Conservation (phyloP, 495 filamentous ascomycete species). For the Tuber calosporum region DNA sequence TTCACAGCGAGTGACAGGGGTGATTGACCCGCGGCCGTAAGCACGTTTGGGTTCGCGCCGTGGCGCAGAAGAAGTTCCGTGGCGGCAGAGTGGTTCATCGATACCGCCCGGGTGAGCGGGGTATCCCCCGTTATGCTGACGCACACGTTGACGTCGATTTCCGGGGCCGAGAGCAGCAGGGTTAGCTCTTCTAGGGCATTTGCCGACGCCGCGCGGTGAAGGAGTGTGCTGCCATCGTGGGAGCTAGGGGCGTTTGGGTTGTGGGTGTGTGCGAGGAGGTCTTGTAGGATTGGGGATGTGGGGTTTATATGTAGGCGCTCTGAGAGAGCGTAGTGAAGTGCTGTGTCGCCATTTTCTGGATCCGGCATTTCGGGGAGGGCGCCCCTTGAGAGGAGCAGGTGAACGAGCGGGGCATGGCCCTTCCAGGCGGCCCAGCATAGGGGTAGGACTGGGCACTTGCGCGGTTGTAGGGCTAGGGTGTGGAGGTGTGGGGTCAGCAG, state of each 20-base stretch:
- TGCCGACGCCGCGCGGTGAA: background rate
- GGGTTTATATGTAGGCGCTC: background rate
- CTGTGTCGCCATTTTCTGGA: background rate
- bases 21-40: background rate
- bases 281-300: background rate
- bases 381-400: constrained; percentile 8
- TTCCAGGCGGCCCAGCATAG: constrained; percentile 31
- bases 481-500: constrained; percentile 29
- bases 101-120: background rate
- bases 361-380: background rate
- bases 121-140: background rate
- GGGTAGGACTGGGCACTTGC: constrained; percentile 1
- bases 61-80: background rate
- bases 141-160: background rate
- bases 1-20: background rate
- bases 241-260: background rate
- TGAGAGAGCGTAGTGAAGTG: background rate
- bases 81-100: background rate
- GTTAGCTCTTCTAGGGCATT: background rate
- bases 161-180: background rate
- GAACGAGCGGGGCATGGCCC: constrained; percentile 20
- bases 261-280: background rate
- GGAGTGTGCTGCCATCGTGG: background rate
- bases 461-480: constrained; percentile 14
- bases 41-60: background rate